Percentiles rank a stretch among this genome's conserved stretches.
Evolutionary conservation across 768 basidiomycete genomes (phyloP).

Genomic region (Auricularia sp.): DNA sequence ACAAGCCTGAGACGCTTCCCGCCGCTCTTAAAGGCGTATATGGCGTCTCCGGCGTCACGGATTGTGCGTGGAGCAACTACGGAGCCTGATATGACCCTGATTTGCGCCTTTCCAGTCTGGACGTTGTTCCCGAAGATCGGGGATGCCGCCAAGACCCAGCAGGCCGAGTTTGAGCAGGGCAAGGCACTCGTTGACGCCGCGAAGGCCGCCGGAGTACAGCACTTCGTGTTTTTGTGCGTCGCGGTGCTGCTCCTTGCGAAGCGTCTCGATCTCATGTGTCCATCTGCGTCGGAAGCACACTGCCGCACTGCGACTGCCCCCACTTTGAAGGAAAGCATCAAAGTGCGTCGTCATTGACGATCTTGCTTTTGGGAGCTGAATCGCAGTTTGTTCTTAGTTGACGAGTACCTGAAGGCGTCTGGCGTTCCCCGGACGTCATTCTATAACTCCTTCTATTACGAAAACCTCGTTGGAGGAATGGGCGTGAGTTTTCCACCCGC

Average conservation of each 20-base stretch:
- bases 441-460: neutral
- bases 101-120: neutral
- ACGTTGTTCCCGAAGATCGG: neutral
- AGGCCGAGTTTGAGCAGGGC: slow-evolving; percentile 10
- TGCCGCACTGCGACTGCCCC: neutral
- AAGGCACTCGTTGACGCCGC: slow-evolving; percentile 19
- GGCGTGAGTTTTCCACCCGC: too few relatives aligned
- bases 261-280: neutral
- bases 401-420: neutral
- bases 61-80: neutral
- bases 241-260: neutral
- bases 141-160: neutral
- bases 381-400: neutral
- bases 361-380: neutral
- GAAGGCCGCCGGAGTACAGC: slow-evolving; percentile 17
- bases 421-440: neutral
- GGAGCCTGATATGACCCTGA: neutral
- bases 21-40: slow-evolving; percentile 9
- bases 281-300: neutral
- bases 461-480: neutral
- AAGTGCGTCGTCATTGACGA: neutral
- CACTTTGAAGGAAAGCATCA: neutral
- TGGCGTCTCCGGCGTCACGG: slow-evolving; percentile 11
- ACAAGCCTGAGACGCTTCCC: neutral
- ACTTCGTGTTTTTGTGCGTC: slow-evolving; percentile 15